Percentiles rank a stretch among this genome's conserved stretches.
phyloP scores from a whole-genome alignment of 2,329 filamentous ascomycete genomes.

The Trichoderma atrobrunneum region DNA sequence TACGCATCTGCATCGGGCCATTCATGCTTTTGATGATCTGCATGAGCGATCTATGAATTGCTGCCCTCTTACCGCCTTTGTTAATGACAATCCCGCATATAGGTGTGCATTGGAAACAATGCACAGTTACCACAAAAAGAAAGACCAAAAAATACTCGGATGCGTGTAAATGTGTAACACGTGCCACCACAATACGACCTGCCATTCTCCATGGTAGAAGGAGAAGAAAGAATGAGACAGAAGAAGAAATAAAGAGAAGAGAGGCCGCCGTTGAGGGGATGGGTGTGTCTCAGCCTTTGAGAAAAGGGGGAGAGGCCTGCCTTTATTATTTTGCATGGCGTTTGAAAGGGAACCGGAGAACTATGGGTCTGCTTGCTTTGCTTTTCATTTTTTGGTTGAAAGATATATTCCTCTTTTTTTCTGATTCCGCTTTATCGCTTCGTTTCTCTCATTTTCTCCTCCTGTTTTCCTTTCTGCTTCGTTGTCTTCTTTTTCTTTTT shows the following conservation, averaged over 20 bases:
- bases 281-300: conserved; percentile 22
- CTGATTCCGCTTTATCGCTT: conserved; percentile 19
- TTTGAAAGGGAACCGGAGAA: conserved; percentile 29
- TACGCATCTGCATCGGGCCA: conserved; percentile 28
- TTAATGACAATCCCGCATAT: conserved; percentile 20
- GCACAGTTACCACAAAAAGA: background rate
- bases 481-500: conserved; percentile 22
- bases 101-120: background rate
- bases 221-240: conserved; percentile 2
- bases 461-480: conserved; percentile 22
- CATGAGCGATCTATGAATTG: conserved; percentile 49
- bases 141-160: background rate
- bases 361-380: conserved; percentile 24
- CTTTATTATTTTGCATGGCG: conserved; percentile 32
- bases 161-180: background rate
- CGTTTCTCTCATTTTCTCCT: conserved; percentile 23
- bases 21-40: conserved; percentile 45
- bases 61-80: conserved; percentile 24
- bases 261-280: background rate
- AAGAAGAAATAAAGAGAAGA: background rate
- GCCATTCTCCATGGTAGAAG: conserved; percentile 9
- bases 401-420: conserved; percentile 24
- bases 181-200: conserved; percentile 16
- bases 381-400: conserved; percentile 17
- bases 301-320: conserved; percentile 22